phyloP scores from a whole-genome alignment of 805 yeast species.

The Maudiozyma turicensis region DNA sequence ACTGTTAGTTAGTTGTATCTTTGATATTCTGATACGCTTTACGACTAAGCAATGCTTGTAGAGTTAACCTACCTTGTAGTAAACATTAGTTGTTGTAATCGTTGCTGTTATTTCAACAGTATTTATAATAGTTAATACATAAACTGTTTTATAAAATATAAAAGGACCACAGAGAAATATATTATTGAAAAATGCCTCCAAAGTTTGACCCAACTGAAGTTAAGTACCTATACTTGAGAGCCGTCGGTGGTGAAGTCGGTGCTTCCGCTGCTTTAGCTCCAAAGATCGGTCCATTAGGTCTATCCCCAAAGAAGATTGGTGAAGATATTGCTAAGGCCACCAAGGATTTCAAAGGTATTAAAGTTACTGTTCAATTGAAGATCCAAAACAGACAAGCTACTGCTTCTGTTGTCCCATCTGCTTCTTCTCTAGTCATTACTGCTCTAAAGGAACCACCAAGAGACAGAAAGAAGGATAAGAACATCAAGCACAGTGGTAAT shows the following conservation, averaged over 20 bases:
- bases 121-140: slow-evolving; percentile 3
- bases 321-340: slow-evolving; percentile 99
- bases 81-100: slow-evolving; percentile 3
- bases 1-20: too few species aligned
- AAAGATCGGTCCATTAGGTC: slow-evolving; percentile 99
- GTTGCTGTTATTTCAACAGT: slow-evolving; percentile 17
- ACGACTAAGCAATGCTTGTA: too few species aligned
- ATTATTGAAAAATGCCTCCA: slow-evolving; percentile 68
- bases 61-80: too few species aligned
- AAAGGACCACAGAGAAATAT: not conserved
- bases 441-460: slow-evolving; percentile 99
- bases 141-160: not conserved
- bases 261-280: slow-evolving; percentile 99
- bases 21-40: too few species aligned
- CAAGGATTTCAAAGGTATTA: slow-evolving; percentile 96
- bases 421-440: slow-evolving; percentile 96
- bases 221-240: slow-evolving; percentile 96
- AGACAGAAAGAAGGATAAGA: slow-evolving; percentile 99
- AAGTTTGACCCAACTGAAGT: slow-evolving; percentile 98
- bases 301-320: slow-evolving; percentile 99
- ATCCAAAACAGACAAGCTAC: slow-evolving; percentile 99
- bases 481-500: slow-evolving; percentile 99
- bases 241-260: slow-evolving; percentile 99
- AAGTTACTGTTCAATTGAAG: slow-evolving; percentile 96
- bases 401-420: slow-evolving; percentile 98